A percentile compares a stretch with the other conserved stretches of the same genome.
phyloP scores from a whole-genome alignment of 2,329 filamentous ascomycete species.

The Beauveria sp. region DNA sequence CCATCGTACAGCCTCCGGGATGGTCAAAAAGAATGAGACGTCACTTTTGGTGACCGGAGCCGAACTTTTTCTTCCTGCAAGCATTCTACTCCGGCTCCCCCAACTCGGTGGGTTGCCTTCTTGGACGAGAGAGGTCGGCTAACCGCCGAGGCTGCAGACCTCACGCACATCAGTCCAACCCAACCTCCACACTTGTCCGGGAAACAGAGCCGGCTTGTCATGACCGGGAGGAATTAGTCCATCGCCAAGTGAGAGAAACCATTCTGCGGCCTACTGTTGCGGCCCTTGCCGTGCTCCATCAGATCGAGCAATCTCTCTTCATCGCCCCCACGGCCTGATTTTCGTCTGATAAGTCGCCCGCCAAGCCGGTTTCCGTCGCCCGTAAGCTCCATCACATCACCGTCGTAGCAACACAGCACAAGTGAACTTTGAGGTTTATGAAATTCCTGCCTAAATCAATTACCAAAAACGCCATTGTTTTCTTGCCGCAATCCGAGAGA shows the following conservation, averaged over 20 bases:
- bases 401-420: not conserved
- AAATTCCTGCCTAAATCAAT: slow-evolving; percentile 11
- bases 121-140: not conserved
- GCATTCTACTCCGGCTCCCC: too few relatives aligned
- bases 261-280: not conserved
- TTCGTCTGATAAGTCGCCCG: too few relatives aligned
- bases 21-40: too few relatives aligned
- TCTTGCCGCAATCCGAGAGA: slow-evolving; percentile 7
- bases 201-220: not conserved
- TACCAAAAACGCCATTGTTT: slow-evolving; percentile 10
- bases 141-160: not conserved
- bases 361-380: not conserved
- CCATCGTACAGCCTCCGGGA: too few relatives aligned
- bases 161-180: not conserved
- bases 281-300: not conserved
- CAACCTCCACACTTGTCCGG: not conserved
- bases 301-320: not conserved
- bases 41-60: too few relatives aligned
- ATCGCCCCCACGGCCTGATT: not conserved
- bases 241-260: not conserved
- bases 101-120: too few relatives aligned
- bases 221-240: not conserved
- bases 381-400: not conserved
- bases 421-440: not conserved
- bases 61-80: too few relatives aligned